A percentile compares a stretch with the other conserved stretches of the same genome.
Evolutionary conservation across 1,139 yeast species (phyloP).

Genomic region (Sugiyamaella neomexicana): DNA sequence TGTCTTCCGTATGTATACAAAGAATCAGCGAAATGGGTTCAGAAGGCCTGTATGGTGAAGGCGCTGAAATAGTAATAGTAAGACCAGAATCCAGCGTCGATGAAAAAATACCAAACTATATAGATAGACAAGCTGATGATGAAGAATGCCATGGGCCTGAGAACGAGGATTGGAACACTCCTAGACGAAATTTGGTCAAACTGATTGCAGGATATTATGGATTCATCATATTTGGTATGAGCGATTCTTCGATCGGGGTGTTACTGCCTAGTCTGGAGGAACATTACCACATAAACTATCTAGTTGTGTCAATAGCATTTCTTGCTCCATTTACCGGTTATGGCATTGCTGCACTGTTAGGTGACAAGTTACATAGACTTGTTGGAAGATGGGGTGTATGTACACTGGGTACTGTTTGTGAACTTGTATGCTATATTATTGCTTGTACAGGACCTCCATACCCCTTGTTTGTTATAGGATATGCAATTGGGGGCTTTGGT

Average conservation of each 20-base stretch:
- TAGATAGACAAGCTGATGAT: not conserved
- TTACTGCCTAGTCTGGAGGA: constrained; percentile 34
- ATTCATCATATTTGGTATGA: constrained; percentile 37
- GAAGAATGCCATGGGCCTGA: not conserved
- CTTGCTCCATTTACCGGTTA: constrained; percentile 41
- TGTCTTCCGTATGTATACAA: not conserved
- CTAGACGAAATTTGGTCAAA: constrained; percentile 27
- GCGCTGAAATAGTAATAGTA: not conserved
- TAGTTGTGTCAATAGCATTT: constrained; percentile 35
- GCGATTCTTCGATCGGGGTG: constrained; percentile 35
- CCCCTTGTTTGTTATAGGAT: constrained; percentile 50
- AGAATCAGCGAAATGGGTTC: not conserved
- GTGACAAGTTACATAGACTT: constrained; percentile 42
- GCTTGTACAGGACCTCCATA: constrained; percentile 46
- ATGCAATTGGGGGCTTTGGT: constrained; percentile 62
- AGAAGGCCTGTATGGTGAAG: not conserved
- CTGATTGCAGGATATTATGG: constrained; percentile 31
- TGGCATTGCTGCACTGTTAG: constrained; percentile 41
- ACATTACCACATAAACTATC: constrained; percentile 33
- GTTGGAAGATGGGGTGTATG: constrained; percentile 47
- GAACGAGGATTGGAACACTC: constrained; percentile 28
- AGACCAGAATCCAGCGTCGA: not conserved
- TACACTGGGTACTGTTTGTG: constrained; percentile 43
- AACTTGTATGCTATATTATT: constrained; percentile 45
- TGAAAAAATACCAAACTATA: not conserved